These are phyloP conservation scores for Candida sojae DNA, from an alignment of 1,139 yeast species.

Conservation along the genomic window DNA sequence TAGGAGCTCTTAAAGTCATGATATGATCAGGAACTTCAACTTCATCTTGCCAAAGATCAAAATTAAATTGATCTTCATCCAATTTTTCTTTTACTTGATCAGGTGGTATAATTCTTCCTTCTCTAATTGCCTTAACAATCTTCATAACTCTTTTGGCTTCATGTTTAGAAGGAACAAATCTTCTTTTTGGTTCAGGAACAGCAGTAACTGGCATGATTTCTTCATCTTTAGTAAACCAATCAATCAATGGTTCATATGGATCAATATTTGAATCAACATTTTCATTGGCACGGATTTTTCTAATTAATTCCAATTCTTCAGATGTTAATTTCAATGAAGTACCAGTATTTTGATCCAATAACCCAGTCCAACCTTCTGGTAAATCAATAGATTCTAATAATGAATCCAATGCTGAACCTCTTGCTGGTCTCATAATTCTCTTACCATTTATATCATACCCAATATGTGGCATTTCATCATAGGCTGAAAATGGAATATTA, in stretches of 20 bases:
- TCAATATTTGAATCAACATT: slow-evolving; percentile 77
- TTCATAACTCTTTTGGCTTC: slow-evolving; percentile 97
- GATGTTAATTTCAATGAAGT: slow-evolving; percentile 78
- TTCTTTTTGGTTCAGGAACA: slow-evolving; percentile 93
- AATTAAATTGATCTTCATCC: slow-evolving; percentile 51
- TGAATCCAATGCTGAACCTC: slow-evolving; percentile 90
- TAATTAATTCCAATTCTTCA: slow-evolving; percentile 87
- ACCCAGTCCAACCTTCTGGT: slow-evolving; percentile 99
- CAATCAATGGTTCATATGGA: slow-evolving; percentile 92
- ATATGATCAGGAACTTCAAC: slow-evolving; percentile 63
- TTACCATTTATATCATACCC: slow-evolving; percentile 98
- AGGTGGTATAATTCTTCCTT: slow-evolving; percentile 87
- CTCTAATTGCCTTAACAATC: slow-evolving; percentile 93
- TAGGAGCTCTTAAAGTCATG: slow-evolving; percentile 94
- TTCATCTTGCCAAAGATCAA: slow-evolving; percentile 78
- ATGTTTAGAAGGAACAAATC: slow-evolving; percentile 94
- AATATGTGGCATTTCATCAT: slow-evolving; percentile 95
- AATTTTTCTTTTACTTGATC: slow-evolving; percentile 53
- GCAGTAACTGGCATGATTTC: slow-evolving; percentile 95
- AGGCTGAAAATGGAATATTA: slow-evolving; percentile 86
- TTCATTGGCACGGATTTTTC: slow-evolving; percentile 83
- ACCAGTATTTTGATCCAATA: slow-evolving; percentile 89
- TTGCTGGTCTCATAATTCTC: slow-evolving; percentile 98
- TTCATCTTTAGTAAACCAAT: slow-evolving; percentile 87
- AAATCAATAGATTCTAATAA: slow-evolving; percentile 86